These are phyloP conservation scores for Vicia faba DNA, from an alignment of 306 rosid species.

Conservation along the genomic window DNA sequence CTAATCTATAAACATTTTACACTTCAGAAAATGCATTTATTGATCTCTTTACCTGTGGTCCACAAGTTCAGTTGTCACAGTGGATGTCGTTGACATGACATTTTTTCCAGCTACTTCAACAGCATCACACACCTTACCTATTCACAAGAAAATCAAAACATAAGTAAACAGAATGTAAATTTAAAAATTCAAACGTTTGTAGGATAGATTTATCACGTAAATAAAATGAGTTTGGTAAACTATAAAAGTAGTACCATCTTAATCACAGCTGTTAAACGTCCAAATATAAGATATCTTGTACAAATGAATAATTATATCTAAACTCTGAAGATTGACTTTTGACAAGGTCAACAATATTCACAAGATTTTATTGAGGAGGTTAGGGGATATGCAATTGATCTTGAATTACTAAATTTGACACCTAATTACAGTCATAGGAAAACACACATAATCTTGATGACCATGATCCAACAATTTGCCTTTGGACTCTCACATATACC, in stretches of 20 bases:
- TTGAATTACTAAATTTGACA: slow-evolving; percentile 2
- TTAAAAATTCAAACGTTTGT: slow-evolving; percentile 21
- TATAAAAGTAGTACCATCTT: slow-evolving; percentile 17
- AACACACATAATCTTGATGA: not conserved
- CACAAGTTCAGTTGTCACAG: slow-evolving; percentile 86
- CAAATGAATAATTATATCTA: slow-evolving; percentile 12
- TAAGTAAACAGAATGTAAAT: not conserved
- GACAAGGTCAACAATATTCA: slow-evolving; percentile 11
- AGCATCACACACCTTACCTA: slow-evolving; percentile 89
- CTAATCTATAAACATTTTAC: not conserved
- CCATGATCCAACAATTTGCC: slow-evolving; percentile 1
- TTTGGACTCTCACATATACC: not conserved
- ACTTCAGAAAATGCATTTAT: slow-evolving; percentile 11
- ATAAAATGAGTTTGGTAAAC: slow-evolving; percentile 24
- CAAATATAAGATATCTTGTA: slow-evolving; percentile 7
- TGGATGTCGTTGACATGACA: slow-evolving; percentile 85
- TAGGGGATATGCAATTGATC: not conserved
- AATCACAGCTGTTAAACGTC: slow-evolving; percentile 26
- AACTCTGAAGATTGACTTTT: slow-evolving; percentile 2
- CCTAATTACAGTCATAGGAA: slow-evolving; percentile 2
- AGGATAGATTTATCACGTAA: slow-evolving; percentile 5
- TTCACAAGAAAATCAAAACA: slow-evolving; percentile 35
- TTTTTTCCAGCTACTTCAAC: slow-evolving; percentile 90
- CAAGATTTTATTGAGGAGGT: slow-evolving; percentile 3
- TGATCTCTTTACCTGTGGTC: slow-evolving; percentile 67